Conservation (phyloP, 2,329 filamentous ascomycete species). For the Trichoderma breve region DNA sequence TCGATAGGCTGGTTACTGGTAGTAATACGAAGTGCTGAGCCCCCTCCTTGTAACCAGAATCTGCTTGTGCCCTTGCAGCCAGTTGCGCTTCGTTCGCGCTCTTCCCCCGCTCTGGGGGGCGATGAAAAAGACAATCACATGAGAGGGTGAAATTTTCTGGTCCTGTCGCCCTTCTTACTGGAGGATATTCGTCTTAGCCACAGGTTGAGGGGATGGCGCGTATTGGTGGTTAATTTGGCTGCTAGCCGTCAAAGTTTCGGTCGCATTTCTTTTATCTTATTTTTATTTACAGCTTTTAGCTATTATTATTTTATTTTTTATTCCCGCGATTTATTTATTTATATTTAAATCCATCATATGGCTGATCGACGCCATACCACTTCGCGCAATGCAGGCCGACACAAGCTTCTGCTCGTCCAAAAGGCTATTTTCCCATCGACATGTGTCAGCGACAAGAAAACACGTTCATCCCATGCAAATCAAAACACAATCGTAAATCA, state of each 20-base stretch:
- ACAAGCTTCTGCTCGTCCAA: neutral
- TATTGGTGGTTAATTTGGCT: slow-evolving; percentile 1
- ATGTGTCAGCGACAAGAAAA: slow-evolving; percentile 4
- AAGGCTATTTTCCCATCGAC: neutral
- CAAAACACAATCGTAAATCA: neutral
- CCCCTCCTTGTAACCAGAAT: neutral
- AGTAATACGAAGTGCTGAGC: neutral
- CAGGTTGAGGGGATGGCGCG: neutral
- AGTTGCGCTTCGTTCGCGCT: neutral
- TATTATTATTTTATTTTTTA: neutral
- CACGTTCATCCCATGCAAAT: neutral
- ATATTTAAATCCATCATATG: neutral
- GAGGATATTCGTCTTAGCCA: slow-evolving; percentile 14
- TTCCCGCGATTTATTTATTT: neutral
- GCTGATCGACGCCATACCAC: neutral
- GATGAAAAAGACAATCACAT: slow-evolving; percentile 13
- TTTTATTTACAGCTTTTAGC: neutral
- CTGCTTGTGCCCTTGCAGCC: neutral
- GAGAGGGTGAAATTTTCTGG: slow-evolving; percentile 13
- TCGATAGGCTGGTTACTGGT: neutral
- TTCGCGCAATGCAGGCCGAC: neutral
- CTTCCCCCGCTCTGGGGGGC: neutral
- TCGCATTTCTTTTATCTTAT: neutral
- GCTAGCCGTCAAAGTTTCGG: neutral
- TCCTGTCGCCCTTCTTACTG: neutral